Base-by-base conservation (phyloP, 2,329 filamentous ascomycete genomes). In the Fusarium redolens region DNA sequence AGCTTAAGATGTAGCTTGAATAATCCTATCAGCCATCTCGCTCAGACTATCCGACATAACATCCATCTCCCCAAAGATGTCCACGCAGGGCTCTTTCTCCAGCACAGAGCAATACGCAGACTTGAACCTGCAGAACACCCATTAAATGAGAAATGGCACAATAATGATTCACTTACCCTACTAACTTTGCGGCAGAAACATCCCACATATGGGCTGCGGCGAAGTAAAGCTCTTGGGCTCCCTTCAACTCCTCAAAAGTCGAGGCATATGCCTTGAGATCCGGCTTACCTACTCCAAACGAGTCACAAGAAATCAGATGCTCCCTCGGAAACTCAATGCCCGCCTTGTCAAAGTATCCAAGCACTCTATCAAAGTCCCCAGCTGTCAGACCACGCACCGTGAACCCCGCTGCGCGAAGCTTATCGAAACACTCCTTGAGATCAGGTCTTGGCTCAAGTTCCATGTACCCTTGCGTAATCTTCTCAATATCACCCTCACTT, bases 401-500 rank as follows among this genome's bases (percentile, higher is more conserved):
- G 7, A 70, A 75, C 2, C 73, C 73, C 5, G 70, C 68, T 8
- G 48, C 41, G 1, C 73, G 73, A 0, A 75, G 60, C 47, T 68
- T 75, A 7, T 54, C 62, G 4, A 75, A 65, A 4, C 73, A 75
- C 22, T 75, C 73, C 7, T 57, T 47, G 3, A 41, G 35, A 28
- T 71, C 69, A 18, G 64, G 44, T 7, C 69, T 48, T 0, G 57
- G 57, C 4, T 72, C 69, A 6, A 71, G 47, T 1, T 56, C 28
- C 43, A 45, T 22, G 10, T 71, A 71, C 0, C 56, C 69, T 0
- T 80, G 76, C 7, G 84, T 78, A 56, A 84, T 80, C 20, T 77
- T 79, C 41, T 82, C 78, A 0, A 83, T 74, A 45, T 88, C 85
- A 4, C 82, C 83, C 3, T 84, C 82, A 1, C 75, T 84, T 3